Evolutionary conservation across 2,329 filamentous ascomycete species (phyloP).

Genomic region (Fusarium ramigenum): DNA sequence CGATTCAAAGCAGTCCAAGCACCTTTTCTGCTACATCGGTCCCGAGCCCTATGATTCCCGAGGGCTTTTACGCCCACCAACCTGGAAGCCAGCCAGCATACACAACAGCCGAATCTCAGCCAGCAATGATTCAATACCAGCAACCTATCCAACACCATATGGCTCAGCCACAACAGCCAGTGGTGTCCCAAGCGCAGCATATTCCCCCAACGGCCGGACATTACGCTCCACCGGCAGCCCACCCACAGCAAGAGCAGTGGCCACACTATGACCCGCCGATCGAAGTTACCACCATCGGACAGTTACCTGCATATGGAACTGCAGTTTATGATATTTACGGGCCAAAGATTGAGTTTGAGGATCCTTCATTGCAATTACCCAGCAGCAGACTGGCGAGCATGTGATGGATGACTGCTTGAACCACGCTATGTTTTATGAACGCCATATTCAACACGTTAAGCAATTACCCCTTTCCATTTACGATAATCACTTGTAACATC

Average conservation of each 20-base stretch:
- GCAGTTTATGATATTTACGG: conserved; percentile 63
- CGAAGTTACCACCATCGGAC: conserved; percentile 65
- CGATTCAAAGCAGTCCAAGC: conserved; percentile 67
- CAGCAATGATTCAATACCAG: conserved; percentile 55
- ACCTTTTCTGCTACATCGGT: conserved; percentile 66
- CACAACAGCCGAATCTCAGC: conserved; percentile 57
- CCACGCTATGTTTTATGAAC: conserved; percentile 26
- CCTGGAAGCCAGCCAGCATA: conserved; percentile 59
- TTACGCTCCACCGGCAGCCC: conserved; percentile 51
- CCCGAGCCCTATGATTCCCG: conserved; percentile 62
- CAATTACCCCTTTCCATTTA: conserved; percentile 16
- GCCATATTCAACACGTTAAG: conserved; percentile 5
- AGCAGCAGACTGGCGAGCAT: conserved; percentile 66
- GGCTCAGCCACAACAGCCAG: conserved; percentile 46
- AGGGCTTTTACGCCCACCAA: conserved; percentile 67
- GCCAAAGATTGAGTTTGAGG: conserved; percentile 67
- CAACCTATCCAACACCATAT: conserved; percentile 54
- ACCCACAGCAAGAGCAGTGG: conserved; percentile 61
- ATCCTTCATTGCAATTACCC: conserved; percentile 67
- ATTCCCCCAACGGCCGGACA: conserved; percentile 43
- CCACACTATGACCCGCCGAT: conserved; percentile 67
- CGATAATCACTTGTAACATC: conserved; percentile 38
- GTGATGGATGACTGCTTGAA: conserved; percentile 46
- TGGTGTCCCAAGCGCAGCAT: conserved; percentile 49
- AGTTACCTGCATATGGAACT: conserved; percentile 59